A percentile compares a stretch with the other conserved stretches of the same genome.
These are phyloP conservation scores for Calonectria henricotiae DNA, from an alignment of 2,329 filamentous ascomycete species.

Conservation along the genomic window DNA sequence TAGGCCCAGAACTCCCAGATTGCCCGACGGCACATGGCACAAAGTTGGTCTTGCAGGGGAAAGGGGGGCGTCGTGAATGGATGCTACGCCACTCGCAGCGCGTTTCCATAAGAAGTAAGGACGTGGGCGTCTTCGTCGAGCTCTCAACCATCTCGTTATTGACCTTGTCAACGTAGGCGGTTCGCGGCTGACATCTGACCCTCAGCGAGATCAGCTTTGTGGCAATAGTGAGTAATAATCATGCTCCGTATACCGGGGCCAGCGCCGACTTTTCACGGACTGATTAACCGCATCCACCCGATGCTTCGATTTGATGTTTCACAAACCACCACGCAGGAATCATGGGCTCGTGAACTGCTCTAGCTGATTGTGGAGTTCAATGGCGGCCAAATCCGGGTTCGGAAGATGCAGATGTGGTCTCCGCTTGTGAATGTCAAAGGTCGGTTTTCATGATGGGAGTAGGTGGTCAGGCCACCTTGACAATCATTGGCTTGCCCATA, in stretches of 20 bases:
- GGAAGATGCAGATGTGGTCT: conserved; percentile 8
- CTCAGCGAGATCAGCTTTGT: background rate
- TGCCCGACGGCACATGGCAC: conserved; percentile 23
- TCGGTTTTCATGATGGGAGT: background rate
- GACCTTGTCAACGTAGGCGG: background rate
- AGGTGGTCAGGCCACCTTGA: conserved; percentile 6
- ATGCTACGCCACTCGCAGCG: conserved; percentile 1
- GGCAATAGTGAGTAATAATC: background rate
- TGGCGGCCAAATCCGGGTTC: background rate
- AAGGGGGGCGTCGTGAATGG: conserved; percentile 20
- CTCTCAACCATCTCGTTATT: background rate
- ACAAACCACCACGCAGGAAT: conserved; percentile 1
- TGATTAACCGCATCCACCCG: background rate
- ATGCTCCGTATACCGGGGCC: no score
- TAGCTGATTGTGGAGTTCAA: background rate
- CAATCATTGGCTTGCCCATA: background rate
- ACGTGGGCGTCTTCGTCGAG: background rate
- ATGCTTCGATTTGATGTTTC: background rate
- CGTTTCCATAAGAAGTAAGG: background rate
- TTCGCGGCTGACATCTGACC: background rate
- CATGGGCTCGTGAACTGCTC: no score
- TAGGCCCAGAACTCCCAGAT: conserved; percentile 14
- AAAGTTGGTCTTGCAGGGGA: conserved; percentile 14
- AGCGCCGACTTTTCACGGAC: background rate
- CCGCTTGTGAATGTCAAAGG: background rate